These are phyloP conservation scores for Hypocreales sp. DNA, from an alignment of 2,329 filamentous ascomycete genomes.

Conservation along the genomic window DNA sequence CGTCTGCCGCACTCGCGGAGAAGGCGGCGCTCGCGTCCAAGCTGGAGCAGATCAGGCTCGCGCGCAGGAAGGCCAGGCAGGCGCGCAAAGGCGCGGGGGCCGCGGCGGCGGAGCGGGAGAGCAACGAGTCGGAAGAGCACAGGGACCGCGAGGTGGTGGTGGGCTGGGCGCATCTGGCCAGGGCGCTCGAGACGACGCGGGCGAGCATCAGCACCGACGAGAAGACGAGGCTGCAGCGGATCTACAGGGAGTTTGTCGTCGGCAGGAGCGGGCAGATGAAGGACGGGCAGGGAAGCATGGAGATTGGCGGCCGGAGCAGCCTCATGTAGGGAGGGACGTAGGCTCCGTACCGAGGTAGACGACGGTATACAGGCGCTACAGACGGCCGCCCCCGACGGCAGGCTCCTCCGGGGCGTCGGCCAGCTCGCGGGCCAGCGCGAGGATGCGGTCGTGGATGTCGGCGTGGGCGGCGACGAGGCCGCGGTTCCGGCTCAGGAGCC, in stretches of 20 bases:
- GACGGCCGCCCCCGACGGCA: too few relatives aligned
- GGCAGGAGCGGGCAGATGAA: conserved; percentile 91
- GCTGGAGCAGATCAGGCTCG: conserved; percentile 60
- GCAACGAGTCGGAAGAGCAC: conserved; percentile 15
- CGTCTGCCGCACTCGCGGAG: conserved; percentile 48
- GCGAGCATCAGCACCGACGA: conserved; percentile 74
- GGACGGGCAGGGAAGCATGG: conserved; percentile 78
- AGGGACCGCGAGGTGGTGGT: conserved; percentile 58
- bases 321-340: conserved; percentile 54
- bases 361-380: too few relatives aligned
- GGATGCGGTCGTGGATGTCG: conserved; percentile 22
- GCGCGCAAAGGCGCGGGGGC: conserved; percentile 11
- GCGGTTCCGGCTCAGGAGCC: conserved; percentile 16
- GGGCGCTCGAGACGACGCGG: conserved; percentile 60
- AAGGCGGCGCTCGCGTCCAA: conserved; percentile 69
- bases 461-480: conserved; percentile 28
- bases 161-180: conserved; percentile 67
- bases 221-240: conserved; percentile 54
- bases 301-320: conserved; percentile 83
- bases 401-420: too few relatives aligned
- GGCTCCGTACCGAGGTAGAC: conserved; percentile 7
- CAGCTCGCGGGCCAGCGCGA: conserved; percentile 13
- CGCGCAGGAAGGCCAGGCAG: conserved; percentile 35
- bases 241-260: conserved; percentile 87
- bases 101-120: conserved; percentile 9